Evolutionary conservation across 495 filamentous ascomycete species (phyloP).

Genomic region (Penicillium odoratum): DNA sequence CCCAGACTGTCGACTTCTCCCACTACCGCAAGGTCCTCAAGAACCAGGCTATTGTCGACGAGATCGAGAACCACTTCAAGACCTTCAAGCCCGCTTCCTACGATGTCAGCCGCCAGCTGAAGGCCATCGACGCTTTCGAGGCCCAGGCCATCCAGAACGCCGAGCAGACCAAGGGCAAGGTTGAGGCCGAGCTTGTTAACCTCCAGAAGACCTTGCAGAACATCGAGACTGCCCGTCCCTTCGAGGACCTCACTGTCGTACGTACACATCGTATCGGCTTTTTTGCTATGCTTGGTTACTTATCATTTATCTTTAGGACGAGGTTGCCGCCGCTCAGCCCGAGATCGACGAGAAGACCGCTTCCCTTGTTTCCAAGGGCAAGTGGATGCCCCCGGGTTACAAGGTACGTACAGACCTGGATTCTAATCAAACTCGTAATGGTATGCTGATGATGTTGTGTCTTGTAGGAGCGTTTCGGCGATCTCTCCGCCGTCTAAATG

Average conservation of each 20-base stretch:
- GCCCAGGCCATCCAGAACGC: constrained; percentile 95
- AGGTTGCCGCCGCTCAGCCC: constrained; percentile 86
- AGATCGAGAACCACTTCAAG: constrained; percentile 93
- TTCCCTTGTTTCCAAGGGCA: constrained; percentile 91
- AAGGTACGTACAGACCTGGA: constrained; percentile 63
- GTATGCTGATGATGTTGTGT: constrained; percentile 2
- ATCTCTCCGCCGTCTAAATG: constrained; percentile 84
- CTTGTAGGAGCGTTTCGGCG: constrained; percentile 93
- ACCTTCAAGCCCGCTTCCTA: constrained; percentile 87
- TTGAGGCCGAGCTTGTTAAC: constrained; percentile 89
- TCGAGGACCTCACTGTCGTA: constrained; percentile 97
- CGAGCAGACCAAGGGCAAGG: constrained; percentile 89
- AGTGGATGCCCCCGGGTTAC: constrained; percentile 97
- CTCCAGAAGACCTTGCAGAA: constrained; percentile 92
- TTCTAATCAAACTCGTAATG: neutral
- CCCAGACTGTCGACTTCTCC: constrained; percentile 85
- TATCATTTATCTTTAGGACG: constrained; percentile 63
- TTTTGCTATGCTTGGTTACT: constrained; percentile 12
- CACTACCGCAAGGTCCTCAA: constrained; percentile 90
- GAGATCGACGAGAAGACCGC: constrained; percentile 94
- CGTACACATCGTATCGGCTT: constrained; percentile 40
- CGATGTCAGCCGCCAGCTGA: constrained; percentile 87
- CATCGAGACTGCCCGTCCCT: constrained; percentile 93
- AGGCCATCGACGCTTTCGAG: constrained; percentile 98
- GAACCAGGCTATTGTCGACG: constrained; percentile 90